Evolutionary conservation across 768 basidiomycete species (phyloP), one percentile per base, ranked within the genome.

Genomic region (Suillus brevipes): DNA sequence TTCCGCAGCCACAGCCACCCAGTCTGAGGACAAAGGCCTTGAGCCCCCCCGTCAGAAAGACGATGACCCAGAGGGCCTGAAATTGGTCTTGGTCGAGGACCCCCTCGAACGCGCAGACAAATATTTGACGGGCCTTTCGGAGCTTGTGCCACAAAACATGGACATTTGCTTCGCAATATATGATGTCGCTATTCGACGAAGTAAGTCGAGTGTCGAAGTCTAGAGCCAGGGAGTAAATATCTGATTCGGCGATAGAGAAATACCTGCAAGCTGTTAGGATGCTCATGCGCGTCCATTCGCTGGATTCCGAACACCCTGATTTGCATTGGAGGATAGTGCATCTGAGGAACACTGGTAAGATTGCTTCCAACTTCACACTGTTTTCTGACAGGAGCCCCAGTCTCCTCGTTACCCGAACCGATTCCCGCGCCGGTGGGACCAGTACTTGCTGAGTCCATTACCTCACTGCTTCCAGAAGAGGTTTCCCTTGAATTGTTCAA

Each of bases 61-160:
- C 69, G 91, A 94, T 4, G 95, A 97, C 72, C 92, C 92, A 0
- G 87, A 91, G 23, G 97, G 96, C 28, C 71, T 84, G 53, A 90
- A 92, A 71, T 79, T 95, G 6, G 77, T 95, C 38, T 75, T 80
- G 34, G 80, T 82, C 20, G 68, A 85, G 1, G 88, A 91, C 63
- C 86, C 88, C 3, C 81, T 98, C 6, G 93, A 92, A 53, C 84
- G 85, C 18, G 95, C 95, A 0, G 82, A 84, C 58, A 92, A 90
- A 71, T 73, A 92, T 23, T 79, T 97, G 31, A 78, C 77, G 28
- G 91, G 90, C 4, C 75, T 98, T 4, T 79, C 82, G 10, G 81
- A 79, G 7, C 78, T 88, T 20, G 84, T 82, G 0, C 74, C 78
- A 14, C 73, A 81, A 3, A 81, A 87, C 56, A 76, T 93, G 12